Evolutionary conservation across 2,329 filamentous ascomycete genomes (phyloP).

Genomic region (Aspergillus ibericus): DNA sequence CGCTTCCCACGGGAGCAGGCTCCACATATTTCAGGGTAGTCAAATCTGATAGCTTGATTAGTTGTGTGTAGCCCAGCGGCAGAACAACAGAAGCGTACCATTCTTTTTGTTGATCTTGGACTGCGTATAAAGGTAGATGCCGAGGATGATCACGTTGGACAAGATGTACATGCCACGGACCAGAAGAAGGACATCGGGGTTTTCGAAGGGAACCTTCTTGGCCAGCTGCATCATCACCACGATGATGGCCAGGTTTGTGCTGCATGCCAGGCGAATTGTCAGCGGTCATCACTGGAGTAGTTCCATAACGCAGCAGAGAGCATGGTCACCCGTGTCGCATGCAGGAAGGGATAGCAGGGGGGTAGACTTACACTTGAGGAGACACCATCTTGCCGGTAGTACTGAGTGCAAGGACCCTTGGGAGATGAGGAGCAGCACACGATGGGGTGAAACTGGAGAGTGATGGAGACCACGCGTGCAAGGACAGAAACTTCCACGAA

Average conservation of each 20-base stretch:
- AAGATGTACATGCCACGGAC: slow-evolving; percentile 66
- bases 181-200: slow-evolving; percentile 68
- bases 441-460: slow-evolving; percentile 11
- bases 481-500: slow-evolving; percentile 21
- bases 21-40: slow-evolving; percentile 99
- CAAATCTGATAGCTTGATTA: slow-evolving; percentile 63
- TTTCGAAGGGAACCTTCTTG: slow-evolving; percentile 92
- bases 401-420: slow-evolving; percentile 12
- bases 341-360: neutral
- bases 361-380: slow-evolving; percentile 61
- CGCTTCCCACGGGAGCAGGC: slow-evolving; percentile 86
- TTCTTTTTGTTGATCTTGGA: slow-evolving; percentile 91
- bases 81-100: slow-evolving; percentile 59
- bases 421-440: slow-evolving; percentile 13
- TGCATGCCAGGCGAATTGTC: slow-evolving; percentile 41
- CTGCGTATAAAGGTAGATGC: slow-evolving; percentile 83
- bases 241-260: slow-evolving; percentile 91
- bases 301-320: neutral
- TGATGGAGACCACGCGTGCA: slow-evolving; percentile 16
- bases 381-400: slow-evolving; percentile 59
- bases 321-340: neutral
- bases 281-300: slow-evolving; percentile 6
- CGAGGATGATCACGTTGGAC: slow-evolving; percentile 79
- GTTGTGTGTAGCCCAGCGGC: neutral
- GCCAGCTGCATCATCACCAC: slow-evolving; percentile 97